Evolutionary conservation across 345 rosid species (phyloP).

Genomic region (Hevea brasiliensis): DNA sequence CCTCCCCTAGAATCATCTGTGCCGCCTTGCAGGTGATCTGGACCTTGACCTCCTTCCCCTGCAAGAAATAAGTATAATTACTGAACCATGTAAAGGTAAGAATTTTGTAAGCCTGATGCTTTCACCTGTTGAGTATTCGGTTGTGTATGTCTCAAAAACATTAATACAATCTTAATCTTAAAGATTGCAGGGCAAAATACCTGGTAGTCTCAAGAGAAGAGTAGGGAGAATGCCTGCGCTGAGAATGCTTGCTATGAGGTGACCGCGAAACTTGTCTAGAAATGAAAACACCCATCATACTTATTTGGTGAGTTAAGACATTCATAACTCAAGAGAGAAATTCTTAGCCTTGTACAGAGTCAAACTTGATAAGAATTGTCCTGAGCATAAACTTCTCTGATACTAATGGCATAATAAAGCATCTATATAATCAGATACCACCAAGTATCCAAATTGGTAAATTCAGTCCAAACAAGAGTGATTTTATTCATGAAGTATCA

Average conservation of each 20-base stretch:
- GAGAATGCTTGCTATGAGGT: slow-evolving; percentile 99
- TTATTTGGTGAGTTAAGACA: slow-evolving; percentile 56
- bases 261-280: slow-evolving; percentile 98
- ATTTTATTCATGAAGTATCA: not conserved
- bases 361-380: slow-evolving; percentile 24
- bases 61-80: slow-evolving; percentile 24
- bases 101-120: slow-evolving; percentile 19
- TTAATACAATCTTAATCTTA: slow-evolving; percentile 39
- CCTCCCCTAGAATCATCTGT: slow-evolving; percentile 27
- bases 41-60: slow-evolving; percentile 81
- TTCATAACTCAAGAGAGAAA: slow-evolving; percentile 34
- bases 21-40: slow-evolving; percentile 68
- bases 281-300: slow-evolving; percentile 87
- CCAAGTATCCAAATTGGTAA: not conserved
- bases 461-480: not conserved
- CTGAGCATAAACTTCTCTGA: slow-evolving; percentile 21
- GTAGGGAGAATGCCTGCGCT: slow-evolving; percentile 94
- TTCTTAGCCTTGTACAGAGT: slow-evolving; percentile 34
- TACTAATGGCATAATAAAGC: slow-evolving; percentile 10
- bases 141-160: slow-evolving; percentile 41
- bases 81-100: slow-evolving; percentile 10
- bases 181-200: slow-evolving; percentile 46
- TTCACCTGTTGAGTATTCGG: slow-evolving; percentile 62
- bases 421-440: slow-evolving; percentile 11
- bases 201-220: slow-evolving; percentile 88